Base-by-base conservation (phyloP, 768 basidiomycete genomes). In the Nidularia pulvinata region DNA sequence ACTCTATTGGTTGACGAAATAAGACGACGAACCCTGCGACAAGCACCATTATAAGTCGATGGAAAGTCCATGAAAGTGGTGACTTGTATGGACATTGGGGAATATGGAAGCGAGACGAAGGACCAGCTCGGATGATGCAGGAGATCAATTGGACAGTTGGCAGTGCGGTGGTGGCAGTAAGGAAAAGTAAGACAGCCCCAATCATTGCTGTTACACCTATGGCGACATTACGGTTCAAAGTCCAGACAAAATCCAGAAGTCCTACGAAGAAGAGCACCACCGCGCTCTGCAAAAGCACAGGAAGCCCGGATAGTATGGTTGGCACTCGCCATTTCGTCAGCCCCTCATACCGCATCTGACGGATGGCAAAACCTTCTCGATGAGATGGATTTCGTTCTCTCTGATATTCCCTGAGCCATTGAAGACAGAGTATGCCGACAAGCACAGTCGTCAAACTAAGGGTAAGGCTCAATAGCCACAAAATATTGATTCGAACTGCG, bases 231-330 rank as follows among this genome's bases (percentile, higher is more conserved):
- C 36, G 36, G 34, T 54, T 47, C 11, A 45, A 42, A n/a, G 49
- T 37, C 56, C 60, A 59, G 2, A 63, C 43, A 9, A 59, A 37
- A 42, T 55, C 54, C 22, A 61, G 22, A 5, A 63, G n/a, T 5
- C 61, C 61, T 3, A 44, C 53, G 33, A 61, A 61, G 55, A 63
- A 63, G 2, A 61, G 43, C 11, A 61, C 33, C 9, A 63, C 54
- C 2, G 55, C 47, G 4, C 45, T 7, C 22, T 61, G 48, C 6
- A 63, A 55, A 4, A 63, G 49, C 5, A 61, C 5, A 0, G 57
- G 57, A 1, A 52, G 49, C 9, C 11, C 47, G 16, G 43, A 33
- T 16, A 59, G 33, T 43, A 63, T 57, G 10, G 44, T 46, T 13
- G 58, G 56, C 14, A 59, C 56, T 14, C 43, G 34, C 60, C 60